A percentile compares a stretch with the other conserved stretches of the same genome.
Evolutionary conservation across 2,329 filamentous ascomycete genomes (phyloP).

Genomic region (Monosporascus sp.): DNA sequence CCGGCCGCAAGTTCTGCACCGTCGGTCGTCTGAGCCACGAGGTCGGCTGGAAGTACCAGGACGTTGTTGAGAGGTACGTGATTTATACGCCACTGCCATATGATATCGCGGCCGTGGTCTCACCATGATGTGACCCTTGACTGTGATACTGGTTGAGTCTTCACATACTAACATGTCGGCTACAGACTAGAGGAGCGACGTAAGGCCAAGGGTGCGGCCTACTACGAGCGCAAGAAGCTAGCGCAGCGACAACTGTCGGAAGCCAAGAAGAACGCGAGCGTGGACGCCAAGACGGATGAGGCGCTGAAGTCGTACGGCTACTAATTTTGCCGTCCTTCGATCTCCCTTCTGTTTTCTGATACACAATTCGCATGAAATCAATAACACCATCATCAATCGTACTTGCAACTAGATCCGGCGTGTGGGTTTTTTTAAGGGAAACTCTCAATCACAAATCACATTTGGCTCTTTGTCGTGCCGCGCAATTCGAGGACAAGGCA

Average conservation of each 20-base stretch:
- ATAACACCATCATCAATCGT: conserved; percentile 20
- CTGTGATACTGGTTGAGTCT: not conserved
- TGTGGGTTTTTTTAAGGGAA: conserved; percentile 25
- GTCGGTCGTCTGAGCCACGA: conserved; percentile 97
- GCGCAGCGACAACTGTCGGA: conserved; percentile 84
- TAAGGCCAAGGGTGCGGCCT: conserved; percentile 98
- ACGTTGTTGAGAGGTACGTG: conserved; percentile 93
- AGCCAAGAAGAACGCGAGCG: conserved; percentile 85
- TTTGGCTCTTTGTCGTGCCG: conserved; percentile 25
- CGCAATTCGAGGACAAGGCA: conserved; percentile 26
- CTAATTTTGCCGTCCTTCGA: conserved; percentile 47
- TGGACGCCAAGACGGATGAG: conserved; percentile 80
- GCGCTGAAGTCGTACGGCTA: conserved; percentile 88
- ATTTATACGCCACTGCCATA: not conserved
- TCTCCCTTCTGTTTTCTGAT: conserved; percentile 23
- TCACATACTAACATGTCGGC: conserved; percentile 12
- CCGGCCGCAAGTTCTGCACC: conserved; percentile 99
- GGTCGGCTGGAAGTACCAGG: conserved; percentile 99
- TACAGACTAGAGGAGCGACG: conserved; percentile 94
- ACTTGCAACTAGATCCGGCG: conserved; percentile 31
- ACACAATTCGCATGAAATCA: conserved; percentile 23
- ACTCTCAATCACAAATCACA: conserved; percentile 26
- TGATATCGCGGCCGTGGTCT: conserved; percentile 1
- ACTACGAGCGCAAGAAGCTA: conserved; percentile 99
- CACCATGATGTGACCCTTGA: not conserved